phyloP scores from a whole-genome alignment of 202 grass and related monocot species.

The Setaria italica region DNA sequence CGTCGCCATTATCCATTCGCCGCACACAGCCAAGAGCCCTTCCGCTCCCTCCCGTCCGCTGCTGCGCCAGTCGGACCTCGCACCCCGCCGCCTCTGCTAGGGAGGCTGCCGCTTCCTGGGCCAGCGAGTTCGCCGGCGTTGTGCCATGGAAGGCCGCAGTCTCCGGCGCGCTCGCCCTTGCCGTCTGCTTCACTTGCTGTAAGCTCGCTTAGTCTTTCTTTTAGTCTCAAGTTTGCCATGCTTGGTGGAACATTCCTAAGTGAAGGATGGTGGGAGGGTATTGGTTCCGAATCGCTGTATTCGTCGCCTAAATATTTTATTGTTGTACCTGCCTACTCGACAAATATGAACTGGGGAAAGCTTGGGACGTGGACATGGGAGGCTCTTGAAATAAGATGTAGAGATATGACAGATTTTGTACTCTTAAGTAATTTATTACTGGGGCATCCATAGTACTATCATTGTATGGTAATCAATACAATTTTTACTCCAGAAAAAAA shows the following conservation, averaged over 20 bases:
- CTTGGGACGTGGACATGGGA: too few relatives aligned
- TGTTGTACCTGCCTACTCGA: too few relatives aligned
- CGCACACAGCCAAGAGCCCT: neutral
- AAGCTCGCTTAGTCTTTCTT: neutral
- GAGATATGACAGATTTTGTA: neutral
- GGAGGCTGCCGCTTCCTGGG: conserved; percentile 24
- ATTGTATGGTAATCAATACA: neutral
- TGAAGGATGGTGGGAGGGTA: neutral
- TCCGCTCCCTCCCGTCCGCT: neutral
- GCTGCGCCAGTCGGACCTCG: conserved; percentile 5
- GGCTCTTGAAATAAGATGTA: neutral
- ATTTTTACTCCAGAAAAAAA: neutral
- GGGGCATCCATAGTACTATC: neutral
- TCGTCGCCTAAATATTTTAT: neutral
- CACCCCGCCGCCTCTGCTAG: neutral
- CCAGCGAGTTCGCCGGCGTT: neutral
- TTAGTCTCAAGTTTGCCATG: neutral
- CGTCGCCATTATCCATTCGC: conserved; percentile 28
- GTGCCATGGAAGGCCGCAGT: conserved; percentile 48
- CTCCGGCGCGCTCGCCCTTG: conserved; percentile 34
- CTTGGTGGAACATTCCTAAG: neutral
- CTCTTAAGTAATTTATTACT: neutral
- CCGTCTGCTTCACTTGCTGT: conserved; percentile 50
- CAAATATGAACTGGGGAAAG: too few relatives aligned
- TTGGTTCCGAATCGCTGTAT: neutral